phyloP scores from a whole-genome alignment of 2,329 filamentous ascomycete species.

The Penicillium brasilianum region DNA sequence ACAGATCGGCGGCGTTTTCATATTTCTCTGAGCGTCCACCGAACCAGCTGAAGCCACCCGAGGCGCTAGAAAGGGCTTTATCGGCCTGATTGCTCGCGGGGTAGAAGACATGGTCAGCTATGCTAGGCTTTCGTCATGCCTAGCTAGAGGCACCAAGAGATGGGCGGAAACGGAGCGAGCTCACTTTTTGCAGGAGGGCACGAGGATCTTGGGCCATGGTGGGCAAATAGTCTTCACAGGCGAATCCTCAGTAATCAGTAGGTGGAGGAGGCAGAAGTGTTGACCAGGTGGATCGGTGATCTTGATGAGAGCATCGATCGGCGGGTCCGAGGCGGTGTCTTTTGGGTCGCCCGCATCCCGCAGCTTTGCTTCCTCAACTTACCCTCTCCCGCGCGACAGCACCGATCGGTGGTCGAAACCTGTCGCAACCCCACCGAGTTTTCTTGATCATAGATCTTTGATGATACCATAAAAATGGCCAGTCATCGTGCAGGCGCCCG shows the following conservation, averaged over 20 bases:
- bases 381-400: not conserved
- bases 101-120: conserved; percentile 35
- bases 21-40: conserved; percentile 86
- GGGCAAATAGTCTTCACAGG: conserved; percentile 13
- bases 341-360: conserved; percentile 17
- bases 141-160: conserved; percentile 21
- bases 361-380: conserved; percentile 7
- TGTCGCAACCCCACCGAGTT: not conserved
- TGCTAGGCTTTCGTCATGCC: conserved; percentile 33
- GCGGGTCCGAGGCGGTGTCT: conserved; percentile 32
- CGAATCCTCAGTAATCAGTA: conserved; percentile 17
- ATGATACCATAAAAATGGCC: conserved; percentile 16
- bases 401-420: not conserved
- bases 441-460: not conserved
- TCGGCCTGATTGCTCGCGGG: conserved; percentile 69
- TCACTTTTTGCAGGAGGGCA: conserved; percentile 77
- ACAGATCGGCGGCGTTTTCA: conserved; percentile 85
- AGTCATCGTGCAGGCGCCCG: conserved; percentile 25
- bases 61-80: conserved; percentile 75
- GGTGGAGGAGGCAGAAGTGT: conserved; percentile 22
- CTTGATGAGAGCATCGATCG: conserved; percentile 31
- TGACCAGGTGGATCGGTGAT: conserved; percentile 20
- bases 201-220: conserved; percentile 78
- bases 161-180: conserved; percentile 18
- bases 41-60: conserved; percentile 86